Base-by-base conservation (phyloP, 495 filamentous ascomycete genomes). In the Tuber indicum region DNA sequence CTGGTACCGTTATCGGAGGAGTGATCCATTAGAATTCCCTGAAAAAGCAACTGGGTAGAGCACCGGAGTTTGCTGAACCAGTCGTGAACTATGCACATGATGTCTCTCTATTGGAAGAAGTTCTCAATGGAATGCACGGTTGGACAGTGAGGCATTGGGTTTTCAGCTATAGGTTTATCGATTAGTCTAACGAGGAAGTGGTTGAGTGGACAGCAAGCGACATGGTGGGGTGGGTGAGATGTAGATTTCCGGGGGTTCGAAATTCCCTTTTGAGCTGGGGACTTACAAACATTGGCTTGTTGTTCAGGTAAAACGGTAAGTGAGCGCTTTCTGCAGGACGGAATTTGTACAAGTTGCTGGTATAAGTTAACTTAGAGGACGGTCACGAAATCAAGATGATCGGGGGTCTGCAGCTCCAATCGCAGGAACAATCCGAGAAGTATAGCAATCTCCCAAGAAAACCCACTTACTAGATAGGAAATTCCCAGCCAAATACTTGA, bases 1-100 rank as follows among this genome's bases (percentile, higher is more conserved):
- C 86, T 41, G 85, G 85, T 42, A 80, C 86, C 39, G 88, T 88
- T 1, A 85, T 90, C 76, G 84, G 85, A 21, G 87, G 86, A 2
- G 85, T 85, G 21, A 82, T 86, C 23, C 91, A 91, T 82, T 88
- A 90, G 80, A 90, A 90, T 72, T 85, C 85, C 52, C 88, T 91
- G 86, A 84, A 84, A 39, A 58, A 75, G 8, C 87, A 88, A 41
- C 77, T 91, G 8, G 62, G 82, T 16, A 76, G 73, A 39, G 86
- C 88, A 46, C 81, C 86, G 9, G 81, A 79, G 8, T 84, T 89
- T 26, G 86, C 85, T 0, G 78, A 83, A 0, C 79, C 84, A 74
- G 89, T 89, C 16, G 83, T 74, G 26, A 81, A 84, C 16, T 88
- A 88, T 74, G 86, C 86, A 66, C 85, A 85, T 26, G 89, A 92